Percentiles rank a stretch among this genome's conserved stretches.
Conservation (phyloP, 768 basidiomycete species). For the Phylloporus sp. region DNA sequence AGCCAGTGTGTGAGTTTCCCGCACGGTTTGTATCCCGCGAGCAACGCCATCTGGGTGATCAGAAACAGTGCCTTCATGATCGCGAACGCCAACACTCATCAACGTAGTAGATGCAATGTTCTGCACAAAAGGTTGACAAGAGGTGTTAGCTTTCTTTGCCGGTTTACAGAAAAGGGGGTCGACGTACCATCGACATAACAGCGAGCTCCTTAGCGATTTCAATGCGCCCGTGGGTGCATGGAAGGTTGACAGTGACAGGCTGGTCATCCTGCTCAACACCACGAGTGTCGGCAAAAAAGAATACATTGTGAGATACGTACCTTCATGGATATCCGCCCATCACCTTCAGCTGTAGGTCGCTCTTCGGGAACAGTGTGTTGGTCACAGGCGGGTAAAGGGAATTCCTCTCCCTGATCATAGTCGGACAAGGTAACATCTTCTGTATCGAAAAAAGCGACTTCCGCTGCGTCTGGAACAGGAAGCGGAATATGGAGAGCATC, state of each 20-base stretch:
- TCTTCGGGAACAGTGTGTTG: background rate
- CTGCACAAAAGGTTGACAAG: background rate
- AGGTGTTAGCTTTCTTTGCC: background rate
- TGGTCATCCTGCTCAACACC: background rate
- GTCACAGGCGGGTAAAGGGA: background rate
- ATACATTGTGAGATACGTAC: background rate
- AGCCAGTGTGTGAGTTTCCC: background rate
- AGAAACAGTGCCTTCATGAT: background rate
- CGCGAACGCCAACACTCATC: background rate
- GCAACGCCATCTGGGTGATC: background rate
- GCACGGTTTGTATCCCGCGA: background rate
- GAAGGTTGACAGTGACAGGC: background rate
- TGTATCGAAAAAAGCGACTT: constrained; percentile 16
- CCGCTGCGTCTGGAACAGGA: constrained; percentile 12
- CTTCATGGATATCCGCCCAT: background rate
- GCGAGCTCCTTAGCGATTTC: background rate
- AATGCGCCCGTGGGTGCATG: background rate
- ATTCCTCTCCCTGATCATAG: background rate
- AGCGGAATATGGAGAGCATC: constrained; percentile 9
- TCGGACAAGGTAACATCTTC: background rate
- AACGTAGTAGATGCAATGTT: background rate
- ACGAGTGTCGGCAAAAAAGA: background rate
- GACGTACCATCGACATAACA: constrained; percentile 6
- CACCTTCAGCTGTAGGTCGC: background rate
- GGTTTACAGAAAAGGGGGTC: background rate